A percentile compares a stretch with the other conserved stretches of the same genome.
phyloP scores from a whole-genome alignment of 768 basidiomycete species.

The Sarcodon aspratus region DNA sequence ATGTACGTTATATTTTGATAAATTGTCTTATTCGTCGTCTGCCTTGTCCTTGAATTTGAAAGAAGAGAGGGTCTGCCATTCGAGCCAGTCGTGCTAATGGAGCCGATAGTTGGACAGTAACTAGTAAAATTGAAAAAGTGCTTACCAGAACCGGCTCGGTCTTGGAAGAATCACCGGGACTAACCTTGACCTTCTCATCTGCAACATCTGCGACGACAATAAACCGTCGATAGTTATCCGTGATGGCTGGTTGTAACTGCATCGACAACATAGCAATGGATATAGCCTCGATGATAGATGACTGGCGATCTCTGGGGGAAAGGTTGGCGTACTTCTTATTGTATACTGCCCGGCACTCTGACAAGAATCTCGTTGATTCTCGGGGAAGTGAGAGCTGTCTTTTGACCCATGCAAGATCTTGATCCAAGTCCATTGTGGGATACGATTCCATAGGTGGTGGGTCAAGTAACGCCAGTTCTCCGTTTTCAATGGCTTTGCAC shows the following conservation, averaged over 20 bases:
- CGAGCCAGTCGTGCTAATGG: constrained; percentile 30
- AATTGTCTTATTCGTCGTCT: too few relatives aligned
- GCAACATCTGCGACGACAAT: constrained; percentile 37
- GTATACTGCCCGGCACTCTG: constrained; percentile 31
- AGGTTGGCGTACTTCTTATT: constrained; percentile 23
- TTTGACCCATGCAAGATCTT: constrained; percentile 25
- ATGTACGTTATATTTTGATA: too few relatives aligned
- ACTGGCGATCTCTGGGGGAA: constrained; percentile 19
- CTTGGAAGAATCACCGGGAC: constrained; percentile 1
- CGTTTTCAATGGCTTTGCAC: constrained; percentile 40
- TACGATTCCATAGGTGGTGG: constrained; percentile 30
- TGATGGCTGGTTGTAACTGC: constrained; percentile 53
- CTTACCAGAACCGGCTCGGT: too few relatives aligned
- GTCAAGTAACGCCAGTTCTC: constrained; percentile 40
- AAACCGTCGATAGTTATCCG: constrained; percentile 53
- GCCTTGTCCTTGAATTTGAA: too few relatives aligned
- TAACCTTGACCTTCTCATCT: constrained; percentile 14
- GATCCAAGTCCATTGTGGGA: neutral
- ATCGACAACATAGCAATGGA: constrained; percentile 35
- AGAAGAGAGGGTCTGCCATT: constrained; percentile 24
- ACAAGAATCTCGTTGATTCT: constrained; percentile 30
- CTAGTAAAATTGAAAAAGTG: too few relatives aligned
- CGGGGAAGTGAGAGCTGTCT: constrained; percentile 18
- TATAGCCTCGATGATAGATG: constrained; percentile 34
- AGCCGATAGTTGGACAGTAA: too few relatives aligned